Evolutionary conservation across 1,284 basidiomycete species (phyloP), one percentile per base, ranked within the genome.

Genomic region (Prillingera fragicola): DNA sequence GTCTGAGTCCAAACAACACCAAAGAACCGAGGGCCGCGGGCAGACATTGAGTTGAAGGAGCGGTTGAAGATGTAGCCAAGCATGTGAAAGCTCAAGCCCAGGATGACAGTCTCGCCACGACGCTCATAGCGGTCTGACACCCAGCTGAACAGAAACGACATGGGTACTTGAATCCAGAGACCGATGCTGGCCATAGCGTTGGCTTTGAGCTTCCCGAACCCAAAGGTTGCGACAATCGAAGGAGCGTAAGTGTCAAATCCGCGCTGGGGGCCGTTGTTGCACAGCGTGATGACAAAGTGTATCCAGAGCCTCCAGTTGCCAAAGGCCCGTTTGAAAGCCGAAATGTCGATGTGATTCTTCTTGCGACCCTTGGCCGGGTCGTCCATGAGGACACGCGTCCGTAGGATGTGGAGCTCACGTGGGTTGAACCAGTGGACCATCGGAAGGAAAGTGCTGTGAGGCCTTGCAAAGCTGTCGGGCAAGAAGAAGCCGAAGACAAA

Each of bases 301-400:
- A 60, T 43, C 54, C 58, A 62, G 13, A 59, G 29, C n/a, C 52
- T 43, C 53, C 52, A 57, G 48, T 46, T 48, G 19, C 27, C 24
- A 18, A 49, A 51, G 13, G 52, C 48, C 15, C 37, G 45, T 42
- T 55, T 60, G 43, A 59, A 57, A 7, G 56, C 50, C 8, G 27
- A 33, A 8, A 37, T 26, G 19, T 36, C 50, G 43, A 63, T 55
- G 35, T 54, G 47, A 31, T 44, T 43, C 53, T 60, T 58, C 50
- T 58, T 58, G 34, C 62, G 51, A 22, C 55, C 59, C 54, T 67
- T 64, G 38, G 49, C 33, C 1, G 63, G 59, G 40, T 67, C 65
- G 50, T 65, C 63, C 26, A 56, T 35, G 15, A 60, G 37, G 0
- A 65, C 59, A 2, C 63, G 55, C 3, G 52, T 48, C 2, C 46